Evolutionary conservation across 306 rosid genomes (phyloP).

Genomic region (Quercus parvula): DNA sequence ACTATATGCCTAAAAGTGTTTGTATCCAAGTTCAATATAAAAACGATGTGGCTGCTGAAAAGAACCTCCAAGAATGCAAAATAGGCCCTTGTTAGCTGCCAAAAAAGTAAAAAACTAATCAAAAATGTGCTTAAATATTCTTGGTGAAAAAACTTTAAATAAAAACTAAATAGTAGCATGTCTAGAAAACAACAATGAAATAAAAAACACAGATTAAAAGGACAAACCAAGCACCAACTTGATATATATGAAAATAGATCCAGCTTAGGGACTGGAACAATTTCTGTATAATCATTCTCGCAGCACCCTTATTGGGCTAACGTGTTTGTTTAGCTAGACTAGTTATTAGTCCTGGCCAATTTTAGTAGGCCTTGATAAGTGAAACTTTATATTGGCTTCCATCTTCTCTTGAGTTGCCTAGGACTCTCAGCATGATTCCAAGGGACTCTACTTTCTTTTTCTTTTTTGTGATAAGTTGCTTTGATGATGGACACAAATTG

Average conservation of each 20-base stretch:
- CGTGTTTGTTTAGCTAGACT: no score
- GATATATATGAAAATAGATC: background rate
- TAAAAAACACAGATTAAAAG: background rate
- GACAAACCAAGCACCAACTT: background rate
- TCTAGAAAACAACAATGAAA: background rate
- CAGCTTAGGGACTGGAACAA: background rate
- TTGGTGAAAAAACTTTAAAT: background rate
- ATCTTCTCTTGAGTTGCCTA: background rate
- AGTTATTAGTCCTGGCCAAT: background rate
- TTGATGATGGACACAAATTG: no score
- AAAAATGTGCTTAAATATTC: background rate
- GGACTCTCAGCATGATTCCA: background rate
- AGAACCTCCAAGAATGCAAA: constrained; percentile 94
- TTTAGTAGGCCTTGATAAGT: background rate
- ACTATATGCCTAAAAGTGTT: constrained; percentile 86
- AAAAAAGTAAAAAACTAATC: constrained; percentile 12
- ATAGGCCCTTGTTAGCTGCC: constrained; percentile 93
- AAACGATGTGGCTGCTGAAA: constrained; percentile 79
- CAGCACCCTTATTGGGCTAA: no score
- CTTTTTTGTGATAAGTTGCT: no score
- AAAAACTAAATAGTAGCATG: background rate
- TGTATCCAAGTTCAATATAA: constrained; percentile 73
- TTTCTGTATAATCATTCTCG: no score
- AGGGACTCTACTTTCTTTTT: background rate
- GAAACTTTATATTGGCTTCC: background rate